Evolutionary conservation across 768 basidiomycete genomes (phyloP), one percentile per base, ranked within the genome.

Genomic region (Ramaria rubella): DNA sequence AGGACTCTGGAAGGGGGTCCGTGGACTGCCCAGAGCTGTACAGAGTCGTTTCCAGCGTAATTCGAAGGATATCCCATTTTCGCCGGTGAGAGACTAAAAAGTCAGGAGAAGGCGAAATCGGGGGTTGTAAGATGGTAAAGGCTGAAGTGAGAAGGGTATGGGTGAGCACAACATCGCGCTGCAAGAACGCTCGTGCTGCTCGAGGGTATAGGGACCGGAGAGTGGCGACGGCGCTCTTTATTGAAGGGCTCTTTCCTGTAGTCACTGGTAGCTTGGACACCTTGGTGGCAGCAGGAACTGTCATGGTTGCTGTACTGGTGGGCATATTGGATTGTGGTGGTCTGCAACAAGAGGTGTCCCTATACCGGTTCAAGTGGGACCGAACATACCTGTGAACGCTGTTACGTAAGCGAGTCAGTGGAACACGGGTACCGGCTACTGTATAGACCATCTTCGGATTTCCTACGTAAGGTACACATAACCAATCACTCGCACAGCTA

Each of bases 1-100:
- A 71, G 0, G 77, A 55, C 21, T 75, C 70, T 0, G 87, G 86
- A 14, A 87, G 68, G 8, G 64, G 61, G 14, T 65, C 60, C 1
- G 70, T 5, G 2, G 33, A 51, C 19, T 82, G 78, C 1, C 73
- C 73, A 2, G 85, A 77, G 14, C 80, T 67, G 64, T 86, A 89
- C 26, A 87, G 70, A 1, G 85, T 88, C 1, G 84, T 81, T 66
- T 92, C 89, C 54, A 90, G 77, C 0, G 89, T 92, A 60, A 93
- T 85, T 24, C 90, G 79, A 6, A 93, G 81, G 55, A 93, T 82
- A 64, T 93, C 90, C 90, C 90, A 93, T 72, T 90, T 91, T 55
- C 83, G 76, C 17, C 90, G 81, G 48, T 75, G 72, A 4, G 64
- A 61, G 8, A 65, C 58, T 58, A 82, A 73, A 21, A 77, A 70